Evolutionary conservation across 2,329 filamentous ascomycete genomes (phyloP), one percentile per base, ranked within the genome.

Genomic region (Colletotrichum shisoi): DNA sequence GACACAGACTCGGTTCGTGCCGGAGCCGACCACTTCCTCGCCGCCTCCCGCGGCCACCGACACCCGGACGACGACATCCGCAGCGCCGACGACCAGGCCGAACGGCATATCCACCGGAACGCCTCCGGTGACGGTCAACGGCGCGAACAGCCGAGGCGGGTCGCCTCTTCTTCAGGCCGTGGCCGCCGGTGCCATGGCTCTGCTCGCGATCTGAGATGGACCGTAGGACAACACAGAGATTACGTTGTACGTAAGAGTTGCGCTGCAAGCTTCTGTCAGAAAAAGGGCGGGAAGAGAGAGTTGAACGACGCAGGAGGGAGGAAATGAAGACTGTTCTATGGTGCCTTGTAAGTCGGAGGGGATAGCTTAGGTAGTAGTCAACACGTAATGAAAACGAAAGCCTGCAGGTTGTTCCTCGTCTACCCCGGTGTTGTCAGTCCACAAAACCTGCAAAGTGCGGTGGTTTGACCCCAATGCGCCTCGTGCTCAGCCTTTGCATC

Each of bases 41-140:
- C 34, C 46, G 4, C 5, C 21, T n/a, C 34, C 53, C 2, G 15
- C 42, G 2, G 12, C 44, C 27, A 12, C 45, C n/a, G 40, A 44
- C 2, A 27, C 21, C 7, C 17, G 9, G 3, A 48, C 37, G 19
- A 54, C 57, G 19, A 24, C 62, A 19, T 34, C 46, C 13, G 7
- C 6, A 17, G 40, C 40, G 12, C 39, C 57, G 8, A 61, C 37
- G 13, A 7, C 31, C 13, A 53, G 19, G 6, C 11, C n/a, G 12
- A 42, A 40, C 19, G 48, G 17, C 17, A 48, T 42, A 3, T 13
- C 39, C 11, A 17, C 59, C 4, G 19, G 13, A 1, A 9, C 59
- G n/a, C 57, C 62, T 12, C 62, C 56, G 31, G 57, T 61, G 11
- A 42, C 62, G 4, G 40, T 46, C 27, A 65, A 65, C 42, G 62